These are phyloP conservation scores for Citrullus amarus DNA, from an alignment of 306 rosid genomes.

Conservation along the genomic window DNA sequence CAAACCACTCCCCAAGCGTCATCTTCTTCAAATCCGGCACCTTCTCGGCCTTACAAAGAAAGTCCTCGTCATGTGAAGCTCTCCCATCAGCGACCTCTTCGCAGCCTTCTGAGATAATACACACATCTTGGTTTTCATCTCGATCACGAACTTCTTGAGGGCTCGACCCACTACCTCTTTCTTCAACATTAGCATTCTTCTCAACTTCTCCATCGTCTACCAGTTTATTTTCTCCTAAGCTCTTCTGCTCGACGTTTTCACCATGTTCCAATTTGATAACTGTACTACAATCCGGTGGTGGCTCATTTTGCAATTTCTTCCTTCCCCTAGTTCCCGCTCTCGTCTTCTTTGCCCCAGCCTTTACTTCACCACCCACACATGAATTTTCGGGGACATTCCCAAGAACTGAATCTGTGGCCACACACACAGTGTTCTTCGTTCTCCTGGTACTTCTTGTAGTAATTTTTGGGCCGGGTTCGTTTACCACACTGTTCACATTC, in stretches of 20 bases:
- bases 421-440: conserved; percentile 14
- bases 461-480: background rate
- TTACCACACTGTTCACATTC: background rate
- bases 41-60: conserved; percentile 2
- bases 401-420: background rate
- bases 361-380: conserved; percentile 14
- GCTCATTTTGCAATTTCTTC: conserved; percentile 19
- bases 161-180: background rate
- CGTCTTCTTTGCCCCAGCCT: conserved; percentile 21
- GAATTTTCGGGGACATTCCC: conserved; percentile 17
- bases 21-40: conserved; percentile 47
- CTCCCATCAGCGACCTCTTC: conserved; percentile 10
- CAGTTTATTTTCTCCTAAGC: background rate
- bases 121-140: background rate
- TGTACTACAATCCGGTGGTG: background rate
- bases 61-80: conserved; percentile 10
- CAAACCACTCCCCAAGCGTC: conserved; percentile 68
- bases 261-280: conserved; percentile 7
- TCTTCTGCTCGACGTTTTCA: background rate
- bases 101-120: conserved; percentile 9
- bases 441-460: conserved; percentile 15
- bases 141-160: background rate
- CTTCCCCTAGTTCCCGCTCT: conserved; percentile 18
- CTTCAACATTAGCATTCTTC: background rate
- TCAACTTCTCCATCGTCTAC: background rate